A percentile compares a stretch with the other conserved stretches of the same genome.
Conservation (phyloP, 495 filamentous ascomycete species). For the Neurospora africana region DNA sequence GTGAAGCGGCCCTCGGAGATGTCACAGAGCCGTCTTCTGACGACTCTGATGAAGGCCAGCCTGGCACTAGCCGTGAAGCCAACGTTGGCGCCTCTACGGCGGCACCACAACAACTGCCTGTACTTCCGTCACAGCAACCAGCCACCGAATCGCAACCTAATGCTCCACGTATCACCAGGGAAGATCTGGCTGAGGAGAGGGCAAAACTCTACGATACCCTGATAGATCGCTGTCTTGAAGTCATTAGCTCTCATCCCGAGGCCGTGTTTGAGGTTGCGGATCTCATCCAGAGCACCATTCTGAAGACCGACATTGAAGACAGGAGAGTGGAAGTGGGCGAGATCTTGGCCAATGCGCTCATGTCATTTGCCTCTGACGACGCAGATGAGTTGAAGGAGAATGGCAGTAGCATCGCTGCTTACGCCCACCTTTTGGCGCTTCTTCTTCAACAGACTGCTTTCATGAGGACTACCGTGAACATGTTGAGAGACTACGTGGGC, state of each 20-base stretch:
- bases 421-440: constrained; percentile 83
- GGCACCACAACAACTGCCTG: not conserved
- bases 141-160: not conserved
- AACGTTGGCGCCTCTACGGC: not conserved
- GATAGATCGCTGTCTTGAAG: constrained; percentile 81
- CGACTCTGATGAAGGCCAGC: constrained; percentile 13
- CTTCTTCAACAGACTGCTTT: constrained; percentile 75
- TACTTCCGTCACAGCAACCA: constrained; percentile 1
- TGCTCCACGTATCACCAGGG: constrained; percentile 43
- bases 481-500: constrained; percentile 67
- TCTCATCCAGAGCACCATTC: constrained; percentile 65
- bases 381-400: constrained; percentile 66
- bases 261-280: constrained; percentile 88
- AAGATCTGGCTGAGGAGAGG: constrained; percentile 75
- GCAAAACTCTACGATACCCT: constrained; percentile 60
- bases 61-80: constrained; percentile 5
- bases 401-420: constrained; percentile 59
- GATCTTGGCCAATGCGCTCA: constrained; percentile 74
- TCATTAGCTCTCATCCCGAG: constrained; percentile 75
- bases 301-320: constrained; percentile 55
- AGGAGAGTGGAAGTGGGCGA: constrained; percentile 64
- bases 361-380: constrained; percentile 69
- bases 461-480: constrained; percentile 62
- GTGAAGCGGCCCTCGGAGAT: constrained; percentile 12
- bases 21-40: constrained; percentile 12